Conservation (phyloP, 768 basidiomycete genomes). For the Gloeostereum incarnatum region DNA sequence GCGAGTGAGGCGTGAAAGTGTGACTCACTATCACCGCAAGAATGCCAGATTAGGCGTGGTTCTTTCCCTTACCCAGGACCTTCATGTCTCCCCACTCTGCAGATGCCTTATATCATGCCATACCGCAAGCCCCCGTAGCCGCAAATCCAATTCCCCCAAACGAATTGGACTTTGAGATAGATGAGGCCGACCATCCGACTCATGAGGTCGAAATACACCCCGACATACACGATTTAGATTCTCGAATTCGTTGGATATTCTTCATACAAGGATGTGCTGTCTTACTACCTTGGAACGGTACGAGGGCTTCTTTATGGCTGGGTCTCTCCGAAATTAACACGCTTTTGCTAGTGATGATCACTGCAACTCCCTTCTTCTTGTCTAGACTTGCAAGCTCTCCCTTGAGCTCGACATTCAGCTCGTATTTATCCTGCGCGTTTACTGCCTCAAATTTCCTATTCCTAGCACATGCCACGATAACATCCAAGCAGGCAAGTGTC, state of each 20-base stretch:
- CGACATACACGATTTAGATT: slow-evolving; percentile 15
- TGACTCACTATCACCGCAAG: no score
- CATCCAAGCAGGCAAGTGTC: slow-evolving; percentile 52
- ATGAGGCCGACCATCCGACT: no score
- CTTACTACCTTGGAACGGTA: slow-evolving; percentile 88
- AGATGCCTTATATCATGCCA: slow-evolving; percentile 31
- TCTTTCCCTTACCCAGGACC: no score
- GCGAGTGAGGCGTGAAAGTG: no score
- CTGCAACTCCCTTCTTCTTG: slow-evolving; percentile 74
- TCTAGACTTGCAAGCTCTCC: slow-evolving; percentile 57
- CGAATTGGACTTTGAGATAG: slow-evolving; percentile 20
- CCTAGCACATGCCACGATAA: slow-evolving; percentile 66
- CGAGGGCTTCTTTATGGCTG: slow-evolving; percentile 1
- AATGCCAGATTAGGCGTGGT: no score
- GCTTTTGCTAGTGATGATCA: slow-evolving; percentile 60
- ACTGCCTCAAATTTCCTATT: slow-evolving; percentile 60
- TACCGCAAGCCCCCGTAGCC: slow-evolving; percentile 28
- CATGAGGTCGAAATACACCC: slow-evolving; percentile 14
- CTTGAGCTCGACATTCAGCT: slow-evolving; percentile 48
- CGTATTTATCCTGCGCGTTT: slow-evolving; percentile 54
- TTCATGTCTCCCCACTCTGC: slow-evolving; percentile 22
- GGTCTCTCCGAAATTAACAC: neutral
- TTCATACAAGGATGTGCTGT: slow-evolving; percentile 73
- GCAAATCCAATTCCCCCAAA: slow-evolving; percentile 17
- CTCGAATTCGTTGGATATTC: slow-evolving; percentile 50